phyloP scores from a whole-genome alignment of 345 rosid genomes.

The Moringa oleifera region DNA sequence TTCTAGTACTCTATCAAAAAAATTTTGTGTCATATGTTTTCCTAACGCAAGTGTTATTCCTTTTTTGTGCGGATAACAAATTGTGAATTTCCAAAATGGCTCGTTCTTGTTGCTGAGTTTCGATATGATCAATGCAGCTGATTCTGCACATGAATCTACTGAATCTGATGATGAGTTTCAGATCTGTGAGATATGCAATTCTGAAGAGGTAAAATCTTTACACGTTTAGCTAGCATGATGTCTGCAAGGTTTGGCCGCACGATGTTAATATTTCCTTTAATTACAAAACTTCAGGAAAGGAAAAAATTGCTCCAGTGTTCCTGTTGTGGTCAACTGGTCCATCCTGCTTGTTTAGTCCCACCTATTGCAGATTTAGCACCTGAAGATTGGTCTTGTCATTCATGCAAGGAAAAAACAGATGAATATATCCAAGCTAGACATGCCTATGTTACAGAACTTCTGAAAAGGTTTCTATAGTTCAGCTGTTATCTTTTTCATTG shows the following conservation, averaged over 20 bases:
- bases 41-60: background rate
- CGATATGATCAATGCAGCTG: slow-evolving; percentile 53
- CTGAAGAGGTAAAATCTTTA: slow-evolving; percentile 66
- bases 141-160: slow-evolving; percentile 65
- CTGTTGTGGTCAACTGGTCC: slow-evolving; percentile 86
- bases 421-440: slow-evolving; percentile 77
- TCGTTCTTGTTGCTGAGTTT: background rate
- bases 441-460: slow-evolving; percentile 55
- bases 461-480: slow-evolving; percentile 49
- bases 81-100: background rate
- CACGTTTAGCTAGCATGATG: slow-evolving; percentile 11
- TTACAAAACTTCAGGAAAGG: slow-evolving; percentile 61
- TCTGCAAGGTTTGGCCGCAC: too few species aligned
- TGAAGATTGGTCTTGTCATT: slow-evolving; percentile 85
- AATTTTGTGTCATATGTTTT: background rate
- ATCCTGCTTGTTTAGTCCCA: slow-evolving; percentile 85
- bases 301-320: slow-evolving; percentile 91
- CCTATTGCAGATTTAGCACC: slow-evolving; percentile 61
- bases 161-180: slow-evolving; percentile 99
- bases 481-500: slow-evolving; percentile 12
- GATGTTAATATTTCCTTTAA: slow-evolving; percentile 8
- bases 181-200: slow-evolving; percentile 87
- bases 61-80: too few species aligned
- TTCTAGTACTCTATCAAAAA: too few species aligned
- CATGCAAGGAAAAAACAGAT: slow-evolving; percentile 96